Percentiles rank a stretch among this genome's conserved stretches.
Conservation (phyloP, 768 basidiomycete species). For the Russula abietina region DNA sequence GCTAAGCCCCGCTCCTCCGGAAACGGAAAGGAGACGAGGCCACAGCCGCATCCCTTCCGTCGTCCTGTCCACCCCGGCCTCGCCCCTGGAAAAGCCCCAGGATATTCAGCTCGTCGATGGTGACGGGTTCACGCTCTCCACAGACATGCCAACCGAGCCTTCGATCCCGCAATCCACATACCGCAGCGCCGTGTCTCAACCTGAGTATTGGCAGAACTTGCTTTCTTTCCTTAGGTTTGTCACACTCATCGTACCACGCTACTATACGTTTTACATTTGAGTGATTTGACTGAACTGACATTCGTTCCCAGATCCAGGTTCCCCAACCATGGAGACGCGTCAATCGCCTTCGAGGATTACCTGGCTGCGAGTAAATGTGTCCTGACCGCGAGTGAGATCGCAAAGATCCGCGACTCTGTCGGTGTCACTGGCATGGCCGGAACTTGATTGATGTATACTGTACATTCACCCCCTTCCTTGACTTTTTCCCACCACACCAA, state of each 20-base stretch:
- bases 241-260: background rate
- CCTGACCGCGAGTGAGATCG: slow-evolving; percentile 81
- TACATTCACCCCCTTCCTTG: background rate
- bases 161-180: slow-evolving; percentile 33
- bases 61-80: slow-evolving; percentile 68
- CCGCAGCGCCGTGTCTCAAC: slow-evolving; percentile 63
- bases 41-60: slow-evolving; percentile 73
- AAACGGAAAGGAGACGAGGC: slow-evolving; percentile 33
- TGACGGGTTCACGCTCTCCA: slow-evolving; percentile 41
- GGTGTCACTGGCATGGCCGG: slow-evolving; percentile 89
- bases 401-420: slow-evolving; percentile 83
- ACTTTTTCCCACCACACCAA: background rate
- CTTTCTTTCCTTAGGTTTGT: slow-evolving; percentile 58
- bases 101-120: slow-evolving; percentile 71
- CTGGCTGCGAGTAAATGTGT: slow-evolving; percentile 73
- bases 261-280: background rate
- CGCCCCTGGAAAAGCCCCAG: slow-evolving; percentile 37
- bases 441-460: slow-evolving; percentile 34
- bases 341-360: slow-evolving; percentile 80
- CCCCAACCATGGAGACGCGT: slow-evolving; percentile 53
- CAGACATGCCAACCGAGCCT: slow-evolving; percentile 32
- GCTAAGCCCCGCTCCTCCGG: slow-evolving; percentile 22
- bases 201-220: slow-evolving; percentile 74
- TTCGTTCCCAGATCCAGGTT: slow-evolving; percentile 50
- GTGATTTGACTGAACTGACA: slow-evolving; percentile 1